A percentile compares a stretch with the other conserved stretches of the same genome.
Conservation (phyloP, 2,329 filamentous ascomycete species). For the Didymella lethalis region DNA sequence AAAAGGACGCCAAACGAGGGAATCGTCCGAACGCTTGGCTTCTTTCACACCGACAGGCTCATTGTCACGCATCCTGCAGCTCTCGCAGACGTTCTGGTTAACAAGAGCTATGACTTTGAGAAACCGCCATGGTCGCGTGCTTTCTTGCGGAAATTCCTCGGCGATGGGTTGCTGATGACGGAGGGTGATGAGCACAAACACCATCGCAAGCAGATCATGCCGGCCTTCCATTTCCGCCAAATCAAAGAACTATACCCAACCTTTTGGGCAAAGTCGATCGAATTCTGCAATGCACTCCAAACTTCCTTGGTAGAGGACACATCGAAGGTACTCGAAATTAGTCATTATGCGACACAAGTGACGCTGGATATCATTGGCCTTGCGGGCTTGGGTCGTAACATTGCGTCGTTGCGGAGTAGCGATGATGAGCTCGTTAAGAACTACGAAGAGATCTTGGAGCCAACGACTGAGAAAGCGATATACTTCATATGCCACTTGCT, state of each 20-base stretch:
- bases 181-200: slow-evolving; percentile 61
- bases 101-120: slow-evolving; percentile 63
- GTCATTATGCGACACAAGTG: slow-evolving; percentile 55
- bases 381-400: slow-evolving; percentile 56
- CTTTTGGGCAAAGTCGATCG: slow-evolving; percentile 80
- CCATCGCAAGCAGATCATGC: slow-evolving; percentile 76
- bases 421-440: slow-evolving; percentile 54
- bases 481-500: slow-evolving; percentile 54
- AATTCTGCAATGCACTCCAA: slow-evolving; percentile 71
- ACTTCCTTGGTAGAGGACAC: slow-evolving; percentile 56
- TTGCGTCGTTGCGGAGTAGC: slow-evolving; percentile 51
- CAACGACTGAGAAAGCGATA: slow-evolving; percentile 56
- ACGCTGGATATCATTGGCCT: slow-evolving; percentile 59
- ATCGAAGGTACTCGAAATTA: slow-evolving; percentile 51
- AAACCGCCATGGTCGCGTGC: slow-evolving; percentile 56
- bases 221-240: slow-evolving; percentile 85
- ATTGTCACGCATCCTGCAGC: slow-evolving; percentile 52
- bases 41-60: slow-evolving; percentile 51
- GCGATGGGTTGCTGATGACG: slow-evolving; percentile 60
- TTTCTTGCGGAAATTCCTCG: slow-evolving; percentile 59
- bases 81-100: slow-evolving; percentile 61
- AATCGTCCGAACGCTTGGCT: slow-evolving; percentile 50
- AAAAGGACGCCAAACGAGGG: slow-evolving; percentile 53
- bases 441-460: slow-evolving; percentile 57
- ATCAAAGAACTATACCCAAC: slow-evolving; percentile 83